A percentile compares a stretch with the other conserved stretches of the same genome.
Conservation (phyloP, 345 rosid species). For the Linum trigynum region DNA sequence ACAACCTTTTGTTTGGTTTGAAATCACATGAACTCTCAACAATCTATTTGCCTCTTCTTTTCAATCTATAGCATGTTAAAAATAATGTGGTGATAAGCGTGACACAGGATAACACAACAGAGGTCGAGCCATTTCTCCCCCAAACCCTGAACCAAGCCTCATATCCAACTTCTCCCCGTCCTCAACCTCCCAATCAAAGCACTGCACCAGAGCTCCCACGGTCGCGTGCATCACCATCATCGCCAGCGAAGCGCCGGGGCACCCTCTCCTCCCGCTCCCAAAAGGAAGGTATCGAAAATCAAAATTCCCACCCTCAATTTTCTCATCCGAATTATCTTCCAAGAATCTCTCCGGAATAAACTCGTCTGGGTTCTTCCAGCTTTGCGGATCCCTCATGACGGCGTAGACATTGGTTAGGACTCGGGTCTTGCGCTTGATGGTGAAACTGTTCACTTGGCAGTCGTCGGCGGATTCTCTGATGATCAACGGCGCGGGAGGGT, state of each 20-base stretch:
- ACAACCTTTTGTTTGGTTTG: background rate
- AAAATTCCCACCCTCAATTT: conserved; percentile 40
- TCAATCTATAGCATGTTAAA: background rate
- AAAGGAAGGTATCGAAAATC: conserved; percentile 49
- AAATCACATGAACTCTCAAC: background rate
- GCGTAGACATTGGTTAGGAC: conserved; percentile 35
- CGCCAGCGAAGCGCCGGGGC: conserved; percentile 47
- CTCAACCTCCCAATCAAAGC: conserved; percentile 31
- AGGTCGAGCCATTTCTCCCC: conserved; percentile 30
- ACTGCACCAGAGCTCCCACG: conserved; percentile 27
- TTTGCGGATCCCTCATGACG: conserved; percentile 37
- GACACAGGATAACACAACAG: conserved; percentile 23
- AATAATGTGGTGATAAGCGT: conserved; percentile 5
- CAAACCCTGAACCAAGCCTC: conserved; percentile 27
- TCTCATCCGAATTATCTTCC: conserved; percentile 20
- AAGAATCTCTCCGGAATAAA: conserved; percentile 32
- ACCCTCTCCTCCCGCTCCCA: conserved; percentile 54
- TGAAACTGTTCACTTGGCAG: conserved; percentile 28
- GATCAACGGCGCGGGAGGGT: conserved; percentile 45
- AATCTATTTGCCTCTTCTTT: background rate
- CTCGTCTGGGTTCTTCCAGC: conserved; percentile 32
- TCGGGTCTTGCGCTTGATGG: conserved; percentile 31
- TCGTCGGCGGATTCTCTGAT: conserved; percentile 40
- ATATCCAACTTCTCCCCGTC: conserved; percentile 25
- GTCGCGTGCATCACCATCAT: conserved; percentile 42